These are phyloP conservation scores for Globisporangium carolinianum DNA, from an alignment of 352 stramenopile genomes.

Conservation along the genomic window DNA sequence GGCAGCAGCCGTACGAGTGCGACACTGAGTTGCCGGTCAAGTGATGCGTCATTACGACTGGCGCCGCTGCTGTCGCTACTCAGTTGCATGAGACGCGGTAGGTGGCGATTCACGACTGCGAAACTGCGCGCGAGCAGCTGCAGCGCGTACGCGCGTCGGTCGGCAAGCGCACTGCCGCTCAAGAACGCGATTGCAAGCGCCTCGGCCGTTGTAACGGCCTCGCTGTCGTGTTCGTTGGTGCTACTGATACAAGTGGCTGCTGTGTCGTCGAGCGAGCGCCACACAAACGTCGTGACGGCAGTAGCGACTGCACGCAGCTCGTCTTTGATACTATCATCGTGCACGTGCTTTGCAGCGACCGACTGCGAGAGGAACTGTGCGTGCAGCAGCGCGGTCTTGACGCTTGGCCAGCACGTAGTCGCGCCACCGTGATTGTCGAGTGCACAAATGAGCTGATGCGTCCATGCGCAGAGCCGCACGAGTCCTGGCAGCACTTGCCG, in stretches of 20 bases:
- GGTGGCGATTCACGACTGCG: conserved; percentile 9
- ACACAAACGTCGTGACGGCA: background rate
- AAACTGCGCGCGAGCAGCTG: conserved; percentile 21
- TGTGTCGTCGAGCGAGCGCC: background rate
- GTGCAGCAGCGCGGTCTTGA: conserved; percentile 39
- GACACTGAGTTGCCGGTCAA: conserved; percentile 53
- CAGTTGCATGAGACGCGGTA: conserved; percentile 13
- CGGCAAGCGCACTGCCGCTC: background rate
- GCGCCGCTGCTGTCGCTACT: background rate
- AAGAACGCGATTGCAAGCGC: conserved; percentile 21
- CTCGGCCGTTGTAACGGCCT: conserved; percentile 11
- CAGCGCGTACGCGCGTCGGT: conserved; percentile 1
- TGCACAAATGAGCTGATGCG: conserved; percentile 20
- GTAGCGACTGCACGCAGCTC: no score
- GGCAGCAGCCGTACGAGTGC: conserved; percentile 39
- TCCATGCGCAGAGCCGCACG: conserved; percentile 47
- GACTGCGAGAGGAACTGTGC: conserved; percentile 20
- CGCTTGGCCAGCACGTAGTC: conserved; percentile 24
- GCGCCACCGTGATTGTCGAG: conserved; percentile 2
- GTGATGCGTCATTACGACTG: conserved; percentile 4
- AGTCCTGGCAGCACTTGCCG: conserved; percentile 48
- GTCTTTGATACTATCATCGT: no score
- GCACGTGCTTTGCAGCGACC: background rate
- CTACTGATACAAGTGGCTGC: background rate
- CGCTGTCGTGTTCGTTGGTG: no score